phyloP scores from a whole-genome alignment of 208 protist species.

The Acanthamoeba sp. region DNA sequence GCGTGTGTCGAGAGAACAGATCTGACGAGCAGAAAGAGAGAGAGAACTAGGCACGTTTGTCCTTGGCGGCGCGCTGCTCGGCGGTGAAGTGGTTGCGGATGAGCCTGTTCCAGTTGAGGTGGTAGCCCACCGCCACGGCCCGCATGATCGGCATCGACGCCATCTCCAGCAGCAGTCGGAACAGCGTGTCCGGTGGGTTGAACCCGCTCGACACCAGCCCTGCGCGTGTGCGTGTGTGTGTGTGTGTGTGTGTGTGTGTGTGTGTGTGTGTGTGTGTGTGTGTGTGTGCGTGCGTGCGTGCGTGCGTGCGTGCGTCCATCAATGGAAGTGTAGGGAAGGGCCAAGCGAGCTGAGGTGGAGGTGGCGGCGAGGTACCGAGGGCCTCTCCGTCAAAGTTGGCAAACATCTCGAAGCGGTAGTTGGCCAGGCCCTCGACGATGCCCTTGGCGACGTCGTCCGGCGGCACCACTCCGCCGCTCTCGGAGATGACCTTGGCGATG shows the following conservation, averaged over 20 bases:
- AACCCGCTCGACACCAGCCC: constrained; percentile 31
- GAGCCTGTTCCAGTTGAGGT: constrained; percentile 61
- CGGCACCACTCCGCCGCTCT: constrained; percentile 64
- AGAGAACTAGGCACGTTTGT: neutral
- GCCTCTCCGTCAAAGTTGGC: constrained; percentile 68
- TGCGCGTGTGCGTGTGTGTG: neutral
- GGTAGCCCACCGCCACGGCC: constrained; percentile 1
- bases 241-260: neutral
- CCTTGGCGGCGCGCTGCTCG: neutral
- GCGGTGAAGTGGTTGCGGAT: constrained; percentile 19
- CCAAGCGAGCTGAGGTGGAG: neutral
- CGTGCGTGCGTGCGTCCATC: neutral
- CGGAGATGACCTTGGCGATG: constrained; percentile 69
- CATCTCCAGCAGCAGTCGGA: constrained; percentile 53
- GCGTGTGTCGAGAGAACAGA: neutral
- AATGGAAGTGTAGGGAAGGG: neutral
- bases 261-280: neutral
- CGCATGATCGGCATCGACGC: constrained; percentile 47
- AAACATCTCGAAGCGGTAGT: constrained; percentile 56
- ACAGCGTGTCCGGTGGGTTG: constrained; percentile 30
- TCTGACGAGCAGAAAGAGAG: neutral
- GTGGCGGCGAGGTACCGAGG: neutral
- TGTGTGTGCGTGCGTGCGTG: neutral
- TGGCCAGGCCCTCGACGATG: constrained; percentile 43
- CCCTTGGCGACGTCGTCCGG: constrained; percentile 8